phyloP scores from a whole-genome alignment of 1,139 yeast species.

The Sugiyamaella xylanicola region DNA sequence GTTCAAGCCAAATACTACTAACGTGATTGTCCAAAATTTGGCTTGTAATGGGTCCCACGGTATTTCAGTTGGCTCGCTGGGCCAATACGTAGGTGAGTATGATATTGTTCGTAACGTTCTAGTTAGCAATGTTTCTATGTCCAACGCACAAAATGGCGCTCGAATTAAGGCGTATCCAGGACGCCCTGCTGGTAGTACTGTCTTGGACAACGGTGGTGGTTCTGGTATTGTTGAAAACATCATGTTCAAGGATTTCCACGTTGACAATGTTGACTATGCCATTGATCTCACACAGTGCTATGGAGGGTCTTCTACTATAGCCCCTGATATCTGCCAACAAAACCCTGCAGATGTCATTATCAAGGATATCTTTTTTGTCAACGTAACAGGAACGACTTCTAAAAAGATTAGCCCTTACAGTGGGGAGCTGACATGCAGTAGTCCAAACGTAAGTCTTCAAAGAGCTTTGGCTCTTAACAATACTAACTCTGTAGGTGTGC shows the following conservation, averaged over 20 bases:
- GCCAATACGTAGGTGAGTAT: conserved; percentile 11
- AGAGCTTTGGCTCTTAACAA: no score
- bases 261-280: conserved; percentile 11
- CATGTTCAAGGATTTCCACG: conserved; percentile 7
- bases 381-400: conserved; percentile 10
- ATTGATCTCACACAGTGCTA: conserved; percentile 11
- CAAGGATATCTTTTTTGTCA: conserved; percentile 9
- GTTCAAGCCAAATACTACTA: conserved; percentile 3
- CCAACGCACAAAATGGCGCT: conserved; percentile 7
- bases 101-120: conserved; percentile 5
- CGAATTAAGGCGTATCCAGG: conserved; percentile 11
- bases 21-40: conserved; percentile 7
- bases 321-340: conserved; percentile 1
- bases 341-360: conserved; percentile 11
- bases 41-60: conserved; percentile 14
- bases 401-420: conserved; percentile 9
- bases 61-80: conserved; percentile 9
- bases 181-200: conserved; percentile 8
- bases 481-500: conserved; percentile 6
- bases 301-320: not conserved
- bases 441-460: conserved; percentile 4
- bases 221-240: conserved; percentile 8
- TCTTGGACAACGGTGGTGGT: conserved; percentile 11
- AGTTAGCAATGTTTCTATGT: conserved; percentile 6
- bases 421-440: conserved; percentile 9